Base-by-base conservation (phyloP, 192 early-diverging fungal genomes). In the Piromyces sp. region DNA sequence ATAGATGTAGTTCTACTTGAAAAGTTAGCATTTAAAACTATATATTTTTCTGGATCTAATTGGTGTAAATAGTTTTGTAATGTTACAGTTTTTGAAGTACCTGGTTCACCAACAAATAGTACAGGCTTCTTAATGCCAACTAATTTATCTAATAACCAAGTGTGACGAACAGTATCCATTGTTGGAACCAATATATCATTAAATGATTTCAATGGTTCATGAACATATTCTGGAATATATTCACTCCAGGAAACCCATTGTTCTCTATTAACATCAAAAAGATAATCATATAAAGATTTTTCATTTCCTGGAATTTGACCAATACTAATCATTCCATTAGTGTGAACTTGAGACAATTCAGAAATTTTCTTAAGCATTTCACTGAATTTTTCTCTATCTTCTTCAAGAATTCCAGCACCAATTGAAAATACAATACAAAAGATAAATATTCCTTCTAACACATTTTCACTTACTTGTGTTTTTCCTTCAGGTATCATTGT, bases 181-280 rank as follows among this genome's bases (percentile, higher is more conserved):
- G 90, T 91, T 19, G 90, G 90, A 13, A 91, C 90, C 22, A 91
- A 83, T 58, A 91, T 91, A 79, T 91, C 87, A 81, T 91, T 86
- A 83, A 87, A 89, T 9, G 90, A 30, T 29, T 81, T 80, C 19
- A 82, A 80, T 22, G 88, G 84, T 28, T 86, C 86, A 81, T 91
- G 89, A 79, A 89, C 84, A 81, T 91, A 91, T 17, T 87, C 80
- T 30, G 90, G 90, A 3, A 91, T 88, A 80, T 90, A 91, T 40
- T 86, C 84, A 29, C 80, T 88, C 90, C 90, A 91, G 13, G 90
- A 83, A 16, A 86, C 83, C 90, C 90, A 91, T 80, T 89, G 86
- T 17, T 89, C 83, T 83, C 88, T 86, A 11, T 83, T 79, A 30
- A 84, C 30, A 81, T 91, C 90, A 84, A 91, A 91, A 82, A 85